Evolutionary conservation across 768 basidiomycete genomes (phyloP), one percentile per base, ranked within the genome.

Genomic region (Lentinus tigrinus): DNA sequence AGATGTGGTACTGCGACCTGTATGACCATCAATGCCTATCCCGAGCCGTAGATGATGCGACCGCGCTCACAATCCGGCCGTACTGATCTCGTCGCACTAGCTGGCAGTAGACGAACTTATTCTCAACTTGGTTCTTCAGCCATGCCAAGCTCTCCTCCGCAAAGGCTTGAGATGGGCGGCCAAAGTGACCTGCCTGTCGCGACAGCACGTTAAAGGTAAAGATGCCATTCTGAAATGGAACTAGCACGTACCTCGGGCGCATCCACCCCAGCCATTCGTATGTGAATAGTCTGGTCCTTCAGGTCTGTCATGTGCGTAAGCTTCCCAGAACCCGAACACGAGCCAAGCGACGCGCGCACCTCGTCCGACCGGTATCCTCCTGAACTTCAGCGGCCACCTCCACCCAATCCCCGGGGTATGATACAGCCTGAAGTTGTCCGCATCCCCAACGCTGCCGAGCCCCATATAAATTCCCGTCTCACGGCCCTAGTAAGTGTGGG

Each of bases 251-350:
- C 93, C 78, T 98, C 95, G 0, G 95, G 95, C 1, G 95, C 95
- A 69, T 98, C 95, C 4, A 94, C 85, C 0, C 93, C 95, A 14
- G 91, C 91, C 27, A 98, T 83, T 14, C 95, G 85, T 27, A 98
- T 85, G 66, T 91, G 88, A 17, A 98, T 77, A 2, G 95, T 97
- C 64, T 93, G 75, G 60, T 87, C 83, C 68, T 84, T 90, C 47
- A 95, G 76, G 0, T 84, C 93, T 93, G 54, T 54, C 10, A 23
- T 23, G 42, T 50, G 23, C 9, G 14, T n/a, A n/a, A n/a, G n/a
- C n/a, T n/a, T n/a, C n/a, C n/a, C n/a, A n/a, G n/a, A n/a, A n/a
- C n/a, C n/a, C n/a, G n/a, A n/a, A n/a, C n/a, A n/a, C n/a, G n/a
- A n/a, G n/a, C n/a, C n/a, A n/a, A n/a, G n/a, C n/a, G n/a, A n/a